A percentile compares a stretch with the other conserved stretches of the same genome.
phyloP scores from a whole-genome alignment of 2,329 filamentous ascomycete species.

The Fusarium acutatum region DNA sequence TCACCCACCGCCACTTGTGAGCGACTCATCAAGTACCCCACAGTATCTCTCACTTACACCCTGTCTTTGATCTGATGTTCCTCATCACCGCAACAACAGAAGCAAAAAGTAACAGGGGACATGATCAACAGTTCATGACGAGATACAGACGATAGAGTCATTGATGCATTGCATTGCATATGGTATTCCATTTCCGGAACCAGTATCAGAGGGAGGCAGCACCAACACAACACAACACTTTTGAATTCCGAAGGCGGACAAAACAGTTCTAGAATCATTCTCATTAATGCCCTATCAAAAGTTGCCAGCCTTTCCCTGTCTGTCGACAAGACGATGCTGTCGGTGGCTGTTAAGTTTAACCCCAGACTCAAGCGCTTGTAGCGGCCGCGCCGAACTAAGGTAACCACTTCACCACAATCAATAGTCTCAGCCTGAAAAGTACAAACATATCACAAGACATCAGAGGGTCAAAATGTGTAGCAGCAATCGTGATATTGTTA shows the following conservation, averaged over 20 bases:
- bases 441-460: background rate
- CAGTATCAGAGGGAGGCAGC: background rate
- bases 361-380: slow-evolving; percentile 24
- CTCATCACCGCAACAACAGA: slow-evolving; percentile 34
- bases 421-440: slow-evolving; percentile 2
- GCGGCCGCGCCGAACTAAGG: slow-evolving; percentile 16
- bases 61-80: slow-evolving; percentile 15
- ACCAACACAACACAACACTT: background rate
- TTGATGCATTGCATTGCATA: background rate
- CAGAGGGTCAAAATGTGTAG: background rate
- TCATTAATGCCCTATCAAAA: background rate
- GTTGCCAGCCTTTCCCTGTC: background rate
- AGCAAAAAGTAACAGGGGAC: background rate
- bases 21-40: background rate
- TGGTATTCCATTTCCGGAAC: background rate
- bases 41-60: slow-evolving; percentile 29
- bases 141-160: background rate
- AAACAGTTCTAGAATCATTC: slow-evolving; percentile 5
- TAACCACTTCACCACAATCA: slow-evolving; percentile 23
- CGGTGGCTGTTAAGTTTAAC: slow-evolving; percentile 22
- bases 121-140: background rate
- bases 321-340: background rate
- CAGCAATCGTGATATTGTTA: slow-evolving; percentile 18
- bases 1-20: background rate
- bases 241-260: background rate